Evolutionary conservation across 352 stramenopile species (phyloP), one percentile per base, ranked within the genome.

Genomic region (Globisporangium alternatum): DNA sequence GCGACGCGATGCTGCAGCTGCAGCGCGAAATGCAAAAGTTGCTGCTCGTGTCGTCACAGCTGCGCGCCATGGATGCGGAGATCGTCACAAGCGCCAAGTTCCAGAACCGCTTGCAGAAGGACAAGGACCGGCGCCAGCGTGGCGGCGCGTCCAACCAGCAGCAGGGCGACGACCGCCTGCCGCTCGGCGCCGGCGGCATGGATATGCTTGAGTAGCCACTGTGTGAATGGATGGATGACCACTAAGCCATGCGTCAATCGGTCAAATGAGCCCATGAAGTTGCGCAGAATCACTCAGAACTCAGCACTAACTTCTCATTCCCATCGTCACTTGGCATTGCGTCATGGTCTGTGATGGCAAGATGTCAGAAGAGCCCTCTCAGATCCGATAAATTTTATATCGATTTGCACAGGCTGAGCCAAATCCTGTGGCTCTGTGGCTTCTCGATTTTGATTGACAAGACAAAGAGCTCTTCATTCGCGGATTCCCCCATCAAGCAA

Each of bases 61-160:
- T 91, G 55, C 81, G 82, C n/a, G 66, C 71, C 48, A 86, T 94
- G 77, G 85, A 94, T 65, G 75, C 81, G n/a, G 85, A 94, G 66
- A 70, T 94, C 19, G 81, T 94, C 4, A 91, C 83, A 63, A 91
- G 83, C 61, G 59, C 76, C 62, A 91, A 92, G 64, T 94, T 94
- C 67, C 81, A 92, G 67, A 78, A 69, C 58, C 81, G 80, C 49
- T 43, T 83, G 69, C 77, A 87, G 59, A 91, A 93, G 54, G 85
- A 93, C 45, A 90, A 91, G 61, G 85, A 93, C 33, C 81, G 83
- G 12, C 83, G 81, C 43, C 76, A 75, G 60, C 79, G 73, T 41
- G 55, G 79, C 19, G 70, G 71, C 51, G 70, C 77, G 63, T 69
- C 76, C 60, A 80, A 81, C 64, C 70, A 80, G 51, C 74, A 77